A percentile compares a stretch with the other conserved stretches of the same genome.
phyloP scores from a whole-genome alignment of 768 basidiomycete species.

The Termitomyces titanicus region DNA sequence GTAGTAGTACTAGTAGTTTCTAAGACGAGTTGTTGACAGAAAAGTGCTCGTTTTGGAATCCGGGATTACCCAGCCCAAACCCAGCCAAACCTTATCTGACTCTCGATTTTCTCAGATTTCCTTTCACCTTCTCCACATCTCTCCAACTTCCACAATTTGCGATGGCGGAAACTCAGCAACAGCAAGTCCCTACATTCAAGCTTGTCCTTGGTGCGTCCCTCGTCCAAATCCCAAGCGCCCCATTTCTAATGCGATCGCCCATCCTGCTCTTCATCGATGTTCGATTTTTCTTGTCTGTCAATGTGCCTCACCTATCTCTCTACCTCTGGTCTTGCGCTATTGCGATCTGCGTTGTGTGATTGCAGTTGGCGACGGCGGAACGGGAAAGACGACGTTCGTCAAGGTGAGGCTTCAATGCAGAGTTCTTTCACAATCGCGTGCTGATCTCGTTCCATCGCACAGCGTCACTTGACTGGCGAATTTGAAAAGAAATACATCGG shows the following conservation, averaged over 20 bases:
- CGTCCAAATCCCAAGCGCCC: slow-evolving; percentile 4
- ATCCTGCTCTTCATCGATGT: slow-evolving; percentile 52
- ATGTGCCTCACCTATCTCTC: slow-evolving; percentile 8
- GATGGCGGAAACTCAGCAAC: slow-evolving; percentile 27
- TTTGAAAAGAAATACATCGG: slow-evolving; percentile 99
- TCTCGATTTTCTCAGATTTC: slow-evolving; percentile 27
- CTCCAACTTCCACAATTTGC: slow-evolving; percentile 8
- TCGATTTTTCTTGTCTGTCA: slow-evolving; percentile 23
- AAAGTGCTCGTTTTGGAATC: slow-evolving; percentile 13
- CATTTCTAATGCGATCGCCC: slow-evolving; percentile 25
- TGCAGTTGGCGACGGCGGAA: slow-evolving; percentile 93
- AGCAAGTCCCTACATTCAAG: slow-evolving; percentile 85
- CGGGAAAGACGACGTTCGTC: slow-evolving; percentile 98
- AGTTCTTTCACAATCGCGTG: slow-evolving; percentile 41
- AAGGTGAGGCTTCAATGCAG: slow-evolving; percentile 56
- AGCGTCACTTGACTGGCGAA: slow-evolving; percentile 99
- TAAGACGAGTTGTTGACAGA: not conserved
- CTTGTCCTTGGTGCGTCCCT: slow-evolving; percentile 86
- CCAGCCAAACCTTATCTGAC: slow-evolving; percentile 36
- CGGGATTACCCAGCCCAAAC: slow-evolving; percentile 31
- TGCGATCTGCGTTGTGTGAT: slow-evolving; percentile 19
- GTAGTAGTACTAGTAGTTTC: too few relatives aligned
- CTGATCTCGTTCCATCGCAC: slow-evolving; percentile 44
- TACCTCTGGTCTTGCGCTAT: not conserved
- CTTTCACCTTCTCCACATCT: slow-evolving; percentile 19